Evolutionary conservation across 768 basidiomycete genomes (phyloP), one percentile per base, ranked within the genome.

Genomic region (Pleurotus tuber-regium): DNA sequence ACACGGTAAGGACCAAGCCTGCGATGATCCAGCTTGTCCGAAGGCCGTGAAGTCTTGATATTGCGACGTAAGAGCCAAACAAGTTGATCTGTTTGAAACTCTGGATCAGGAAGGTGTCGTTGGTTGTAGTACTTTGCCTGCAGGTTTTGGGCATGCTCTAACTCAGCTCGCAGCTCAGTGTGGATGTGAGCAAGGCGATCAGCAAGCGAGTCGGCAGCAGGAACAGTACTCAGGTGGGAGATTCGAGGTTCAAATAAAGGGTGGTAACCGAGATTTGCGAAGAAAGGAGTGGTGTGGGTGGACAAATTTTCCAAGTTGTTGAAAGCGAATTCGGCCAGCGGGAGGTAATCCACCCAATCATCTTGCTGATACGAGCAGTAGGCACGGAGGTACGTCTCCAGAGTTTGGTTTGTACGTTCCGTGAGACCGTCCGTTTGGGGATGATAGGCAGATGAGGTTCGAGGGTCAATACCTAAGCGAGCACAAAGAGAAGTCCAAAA

Each of bases 381-480:
- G 24, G 62, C 52, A 10, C 63, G 63, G 6, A 79, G 61, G 50
- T 73, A 73, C 0, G 61, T 54, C 43, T 74, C 69, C 6, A 75
- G 57, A 3, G 60, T 64, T 53, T 72, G 66, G 43, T 73, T 76
- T 12, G 58, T 60, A n/a, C 66, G 54, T n/a, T n/a, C n/a, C n/a
- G n/a, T n/a, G n/a, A n/a, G n/a, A n/a, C n/a, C n/a, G n/a, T n/a
- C n/a, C n/a, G 72, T 70, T 56, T 77, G 66, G 0, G 74, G 76
- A 40, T 79, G 78, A 52, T 71, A 78, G 0, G 71, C 70, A 0
- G 73, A 74, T 2, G 67, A 72, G 4, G 59, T 59, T 49, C 7
- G 59, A 24, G 23, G 30, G 48, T 46, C 58, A 64, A 43, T 63
- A 56, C 52, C 53, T 11, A 43, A 35, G 19, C 10, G 47, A 10